Evolutionary conservation across 805 yeast species (phyloP), one percentile per base, ranked within the genome.

Genomic region (Candida chauliodis): DNA sequence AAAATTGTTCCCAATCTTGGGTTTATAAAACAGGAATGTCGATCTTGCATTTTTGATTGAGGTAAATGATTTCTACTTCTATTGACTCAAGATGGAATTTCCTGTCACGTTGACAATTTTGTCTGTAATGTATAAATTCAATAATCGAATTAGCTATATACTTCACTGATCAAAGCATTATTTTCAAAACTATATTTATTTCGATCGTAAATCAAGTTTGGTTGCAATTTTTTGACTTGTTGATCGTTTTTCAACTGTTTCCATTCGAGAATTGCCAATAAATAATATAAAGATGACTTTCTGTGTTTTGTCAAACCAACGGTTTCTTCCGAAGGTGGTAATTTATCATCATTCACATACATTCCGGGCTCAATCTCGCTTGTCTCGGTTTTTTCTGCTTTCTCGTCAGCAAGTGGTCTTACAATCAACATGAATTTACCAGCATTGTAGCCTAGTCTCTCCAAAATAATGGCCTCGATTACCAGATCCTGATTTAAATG

Each of bases 211-310:
- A 45, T 46, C n/a, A 47, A 38, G n/a, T 46, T 43, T 14, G 63
- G 46, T 34, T 64, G 63, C 7, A 67, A 46, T 6, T 42, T 27
- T 30, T 44, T 42, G 6, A 61, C 51, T 41, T 65, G 69, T 4
- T 45, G 36, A 22, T 43, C 27, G 36, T 61, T 55, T 15, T 58
- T 52, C 14, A 66, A 46, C 11, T 44, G 42, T 10, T 57, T 40
- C 84, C 95, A 79, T 52, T 84, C 85, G 40, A 75, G 75, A 5
- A 88, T 82, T 0, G 96, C 81, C 19, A 89, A 55, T 19, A 89
- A 55, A 47, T 74, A 72, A 87, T 95, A 89, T 20, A 90, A 68
- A 0, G 86, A 77, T 1, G 89, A 78, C 53, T 88, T 88, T 38
- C 97, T 71, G 36, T 60, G 60, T 41, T 95, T 66, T 2, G 84